A percentile compares a stretch with the other conserved stretches of the same genome.
These are phyloP conservation scores for Cucumis cinereus DNA, from an alignment of 306 rosid species.

Conservation along the genomic window DNA sequence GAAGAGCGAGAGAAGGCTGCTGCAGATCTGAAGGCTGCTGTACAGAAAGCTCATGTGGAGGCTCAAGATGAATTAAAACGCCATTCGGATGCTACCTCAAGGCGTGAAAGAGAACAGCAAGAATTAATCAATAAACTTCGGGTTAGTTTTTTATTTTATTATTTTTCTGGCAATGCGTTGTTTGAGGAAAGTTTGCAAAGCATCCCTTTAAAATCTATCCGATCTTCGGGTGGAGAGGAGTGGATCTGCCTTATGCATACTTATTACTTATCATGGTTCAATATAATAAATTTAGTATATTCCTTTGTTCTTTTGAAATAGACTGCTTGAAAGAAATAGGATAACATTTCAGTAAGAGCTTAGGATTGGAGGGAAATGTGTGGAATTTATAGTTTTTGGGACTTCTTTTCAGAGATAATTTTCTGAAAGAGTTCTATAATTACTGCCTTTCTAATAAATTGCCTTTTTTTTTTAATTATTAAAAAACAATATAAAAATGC, in stretches of 20 bases:
- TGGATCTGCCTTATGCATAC: background rate
- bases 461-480: too few relatives aligned
- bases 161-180: background rate
- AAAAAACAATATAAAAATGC: background rate
- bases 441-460: background rate
- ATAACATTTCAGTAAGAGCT: background rate
- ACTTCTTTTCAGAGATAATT: background rate
- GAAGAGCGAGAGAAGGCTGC: slow-evolving; percentile 86
- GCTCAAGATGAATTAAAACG: slow-evolving; percentile 74
- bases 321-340: background rate
- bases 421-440: background rate
- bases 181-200: background rate
- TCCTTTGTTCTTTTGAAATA: background rate
- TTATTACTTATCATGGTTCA: background rate
- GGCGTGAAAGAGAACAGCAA: slow-evolving; percentile 65
- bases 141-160: slow-evolving; percentile 24
- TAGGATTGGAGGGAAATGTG: background rate
- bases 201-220: background rate
- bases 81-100: slow-evolving; percentile 42
- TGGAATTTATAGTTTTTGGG: background rate
- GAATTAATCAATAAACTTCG: slow-evolving; percentile 70
- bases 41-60: slow-evolving; percentile 66
- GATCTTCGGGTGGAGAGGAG: background rate
- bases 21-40: slow-evolving; percentile 70
- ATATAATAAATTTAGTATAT: background rate